Evolutionary conservation across 106 monocot genomes (phyloP).

Genomic region (Xerophyta viscosa): DNA sequence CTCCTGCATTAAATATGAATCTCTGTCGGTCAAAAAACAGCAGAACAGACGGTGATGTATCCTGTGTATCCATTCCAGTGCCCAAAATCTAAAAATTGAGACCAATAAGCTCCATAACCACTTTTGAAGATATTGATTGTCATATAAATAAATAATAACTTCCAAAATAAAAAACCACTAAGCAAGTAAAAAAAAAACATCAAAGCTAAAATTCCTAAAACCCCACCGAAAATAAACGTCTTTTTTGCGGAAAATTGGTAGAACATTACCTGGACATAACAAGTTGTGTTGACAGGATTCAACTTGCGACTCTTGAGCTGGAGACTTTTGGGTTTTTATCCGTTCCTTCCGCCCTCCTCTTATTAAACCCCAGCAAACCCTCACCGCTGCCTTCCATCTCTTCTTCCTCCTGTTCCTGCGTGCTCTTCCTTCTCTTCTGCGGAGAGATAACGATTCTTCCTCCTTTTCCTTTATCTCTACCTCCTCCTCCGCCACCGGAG

Average conservation of each 20-base stretch:
- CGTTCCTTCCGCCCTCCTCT: slow-evolving; percentile 74
- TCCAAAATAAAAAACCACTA: background rate
- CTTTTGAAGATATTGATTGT: background rate
- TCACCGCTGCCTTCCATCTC: slow-evolving; percentile 27
- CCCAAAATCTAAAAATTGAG: slow-evolving; percentile 60
- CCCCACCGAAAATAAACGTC: background rate
- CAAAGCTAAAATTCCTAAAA: background rate
- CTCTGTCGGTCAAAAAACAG: slow-evolving; percentile 95
- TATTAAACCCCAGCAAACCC: slow-evolving; percentile 41
- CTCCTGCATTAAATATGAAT: slow-evolving; percentile 95
- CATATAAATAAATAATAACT: background rate
- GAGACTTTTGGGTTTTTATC: slow-evolving; percentile 48
- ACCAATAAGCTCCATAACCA: background rate
- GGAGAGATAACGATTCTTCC: no score
- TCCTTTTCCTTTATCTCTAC: slow-evolving; percentile 5
- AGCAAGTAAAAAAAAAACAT: background rate
- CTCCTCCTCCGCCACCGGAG: slow-evolving; percentile 3
- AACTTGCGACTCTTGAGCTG: slow-evolving; percentile 71
- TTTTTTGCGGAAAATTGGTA: background rate
- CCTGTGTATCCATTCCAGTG: slow-evolving; percentile 97
- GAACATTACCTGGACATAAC: slow-evolving; percentile 71
- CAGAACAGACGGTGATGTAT: slow-evolving; percentile 87
- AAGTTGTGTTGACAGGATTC: slow-evolving; percentile 73
- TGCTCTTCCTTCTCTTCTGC: background rate
- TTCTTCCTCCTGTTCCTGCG: slow-evolving; percentile 1